These are phyloP conservation scores for Fraxinus sp. DNA, from an alignment of 305 asterid genomes.

Conservation along the genomic window DNA sequence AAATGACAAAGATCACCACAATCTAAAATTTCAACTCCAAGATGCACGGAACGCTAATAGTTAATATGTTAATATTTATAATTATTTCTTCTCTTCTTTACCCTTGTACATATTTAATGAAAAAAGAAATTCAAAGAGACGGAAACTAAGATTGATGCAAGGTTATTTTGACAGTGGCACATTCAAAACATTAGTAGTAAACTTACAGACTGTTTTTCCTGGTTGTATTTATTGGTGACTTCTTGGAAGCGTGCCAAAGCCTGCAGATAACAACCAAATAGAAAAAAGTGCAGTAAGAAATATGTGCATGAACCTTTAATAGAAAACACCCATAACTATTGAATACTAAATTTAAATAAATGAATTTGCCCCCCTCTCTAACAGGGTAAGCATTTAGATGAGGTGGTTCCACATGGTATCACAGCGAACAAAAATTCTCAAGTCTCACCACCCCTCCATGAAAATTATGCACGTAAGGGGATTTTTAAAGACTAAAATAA, in stretches of 20 bases:
- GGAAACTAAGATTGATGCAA: conserved; percentile 2
- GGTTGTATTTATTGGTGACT: conserved; percentile 82
- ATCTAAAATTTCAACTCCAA: neutral
- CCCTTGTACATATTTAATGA: neutral
- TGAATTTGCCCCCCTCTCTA: neutral
- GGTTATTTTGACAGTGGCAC: conserved; percentile 6
- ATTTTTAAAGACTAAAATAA: neutral
- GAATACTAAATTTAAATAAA: neutral
- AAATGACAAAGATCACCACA: neutral
- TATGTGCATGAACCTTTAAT: conserved; percentile 5
- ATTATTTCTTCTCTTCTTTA: neutral
- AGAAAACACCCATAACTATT: neutral
- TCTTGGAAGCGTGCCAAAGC: conserved; percentile 96
- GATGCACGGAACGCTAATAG: neutral
- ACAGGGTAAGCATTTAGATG: neutral
- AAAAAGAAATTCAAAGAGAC: neutral
- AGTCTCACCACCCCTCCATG: neutral
- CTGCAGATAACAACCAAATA: conserved; percentile 38
- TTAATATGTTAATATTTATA: neutral
- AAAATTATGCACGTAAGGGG: neutral
- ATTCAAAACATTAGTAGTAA: conserved; percentile 22
- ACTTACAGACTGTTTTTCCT: conserved; percentile 92
- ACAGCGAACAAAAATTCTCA: neutral
- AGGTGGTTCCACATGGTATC: neutral
- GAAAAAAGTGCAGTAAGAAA: neutral